Base-by-base conservation (phyloP, 805 yeast genomes). In the Yamadazyma insecticola region DNA sequence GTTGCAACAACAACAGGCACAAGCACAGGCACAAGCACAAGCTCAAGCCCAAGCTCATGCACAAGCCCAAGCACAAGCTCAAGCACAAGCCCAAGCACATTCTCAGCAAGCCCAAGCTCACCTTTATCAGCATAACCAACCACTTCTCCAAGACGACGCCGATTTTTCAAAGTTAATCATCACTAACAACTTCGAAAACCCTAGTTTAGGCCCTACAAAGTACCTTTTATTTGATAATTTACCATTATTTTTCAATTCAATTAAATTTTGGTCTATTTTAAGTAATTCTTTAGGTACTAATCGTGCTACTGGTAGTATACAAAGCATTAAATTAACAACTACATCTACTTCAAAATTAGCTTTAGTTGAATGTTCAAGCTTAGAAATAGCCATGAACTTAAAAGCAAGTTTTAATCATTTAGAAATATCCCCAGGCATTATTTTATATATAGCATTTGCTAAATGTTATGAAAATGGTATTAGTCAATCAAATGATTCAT, bases 381-480 rank as follows among this genome's bases (percentile, higher is more conserved):
- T 82, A 5, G 95, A 86, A 30, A 63, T 76, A 19, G 95, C 98
- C 6, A 76, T 84, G 68, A 72, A 70, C 28, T 87, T 96, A 30
- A 78, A 80, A 49, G 82, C 85, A 11, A 75, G 70, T 29, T 71
- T 89, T 49, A 86, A 83, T 48, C 94, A 88, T 41, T 78, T 80
- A 42, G 96, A 90, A 48, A 67, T 90, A 23, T 73, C 78, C 39
- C 85, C 90, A 2, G 95, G 95, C 3, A 68, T 74, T 16, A 76
- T 81, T 12, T 76, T 92, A 51, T 64, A 76, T 23, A 85, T 87
- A 22, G 85, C 89, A 0, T 92, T 87, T 67, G 97, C 96, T 3
- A 84, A 81, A 48, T 73, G 87, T 19, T 11, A 13, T 14, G 28
- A 28, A 9, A 22, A 22, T 21, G 31, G 31, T 12, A 8, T 19